A percentile compares a stretch with the other conserved stretches of the same genome.
Evolutionary conservation across 495 filamentous ascomycete species (phyloP).

Genomic region (Neurospora cerealis): DNA sequence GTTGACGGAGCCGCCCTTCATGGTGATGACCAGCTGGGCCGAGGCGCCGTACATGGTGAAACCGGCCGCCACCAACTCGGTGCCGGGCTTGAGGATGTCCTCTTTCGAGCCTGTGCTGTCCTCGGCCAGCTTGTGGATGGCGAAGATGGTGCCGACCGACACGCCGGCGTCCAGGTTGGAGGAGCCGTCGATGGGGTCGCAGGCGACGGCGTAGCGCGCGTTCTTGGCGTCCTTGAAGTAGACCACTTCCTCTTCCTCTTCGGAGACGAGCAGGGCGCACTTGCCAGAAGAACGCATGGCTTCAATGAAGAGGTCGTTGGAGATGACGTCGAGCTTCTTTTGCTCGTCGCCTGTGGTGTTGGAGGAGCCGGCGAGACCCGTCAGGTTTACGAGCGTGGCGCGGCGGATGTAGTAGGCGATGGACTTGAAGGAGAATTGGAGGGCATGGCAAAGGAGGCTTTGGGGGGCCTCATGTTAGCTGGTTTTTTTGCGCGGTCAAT

Average conservation of each 20-base stretch:
- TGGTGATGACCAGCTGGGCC: constrained; percentile 91
- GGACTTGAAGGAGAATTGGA: constrained; percentile 98
- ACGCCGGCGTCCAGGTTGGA: constrained; percentile 97
- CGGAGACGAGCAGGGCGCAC: constrained; percentile 82
- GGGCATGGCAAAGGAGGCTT: constrained; percentile 89
- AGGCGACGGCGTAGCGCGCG: constrained; percentile 90
- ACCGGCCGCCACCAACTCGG: constrained; percentile 82
- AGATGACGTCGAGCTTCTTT: constrained; percentile 98
- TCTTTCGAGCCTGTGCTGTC: constrained; percentile 61
- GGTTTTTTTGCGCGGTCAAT: neutral
- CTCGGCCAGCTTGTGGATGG: constrained; percentile 76
- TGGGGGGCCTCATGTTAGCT: neutral
- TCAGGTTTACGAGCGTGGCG: constrained; percentile 93
- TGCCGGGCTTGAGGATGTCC: constrained; percentile 79
- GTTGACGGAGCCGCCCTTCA: constrained; percentile 87
- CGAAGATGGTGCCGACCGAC: constrained; percentile 97
- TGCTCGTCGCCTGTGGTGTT: constrained; percentile 97
- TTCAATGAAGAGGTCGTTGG: constrained; percentile 93
- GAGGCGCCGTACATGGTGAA: constrained; percentile 99
- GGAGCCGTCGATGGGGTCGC: constrained; percentile 95
- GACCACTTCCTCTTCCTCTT: constrained; percentile 90
- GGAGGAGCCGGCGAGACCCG: constrained; percentile 85
- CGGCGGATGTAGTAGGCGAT: constrained; percentile 99
- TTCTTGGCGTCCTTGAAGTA: constrained; percentile 68
- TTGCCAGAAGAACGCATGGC: constrained; percentile 88